A percentile compares a stretch with the other conserved stretches of the same genome.
Evolutionary conservation across 176 grass and related monocot genomes (phyloP).

Genomic region (Poa annua): DNA sequence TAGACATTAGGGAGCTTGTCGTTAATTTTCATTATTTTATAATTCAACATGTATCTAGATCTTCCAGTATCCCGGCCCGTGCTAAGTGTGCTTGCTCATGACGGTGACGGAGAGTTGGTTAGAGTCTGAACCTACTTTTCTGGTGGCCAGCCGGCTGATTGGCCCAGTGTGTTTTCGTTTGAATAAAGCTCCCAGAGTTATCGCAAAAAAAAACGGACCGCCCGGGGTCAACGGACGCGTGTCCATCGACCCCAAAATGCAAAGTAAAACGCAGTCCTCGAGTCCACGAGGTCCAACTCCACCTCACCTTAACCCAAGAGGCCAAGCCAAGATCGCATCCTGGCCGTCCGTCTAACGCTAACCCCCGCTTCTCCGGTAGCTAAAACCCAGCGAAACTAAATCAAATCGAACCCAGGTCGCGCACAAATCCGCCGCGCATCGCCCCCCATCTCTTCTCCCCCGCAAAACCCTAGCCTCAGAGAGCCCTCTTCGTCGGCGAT

Average conservation of each 20-base stretch:
- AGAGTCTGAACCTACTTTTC: too few species aligned
- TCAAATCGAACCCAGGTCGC: conserved; percentile 36
- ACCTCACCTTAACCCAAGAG: background rate
- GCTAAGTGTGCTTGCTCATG: too few species aligned
- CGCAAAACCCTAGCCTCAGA: conserved; percentile 43
- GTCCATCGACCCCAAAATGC: background rate
- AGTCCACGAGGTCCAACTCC: conserved; percentile 28
- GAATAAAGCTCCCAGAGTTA: too few species aligned
- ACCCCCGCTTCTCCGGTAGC: conserved; percentile 28
- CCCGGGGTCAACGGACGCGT: conserved; percentile 42
- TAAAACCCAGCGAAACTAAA: conserved; percentile 6
- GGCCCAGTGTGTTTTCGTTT: too few species aligned
- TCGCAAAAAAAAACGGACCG: too few species aligned
- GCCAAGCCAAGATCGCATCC: background rate
- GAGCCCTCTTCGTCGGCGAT: conserved; percentile 33
- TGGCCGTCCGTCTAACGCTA: conserved; percentile 37
- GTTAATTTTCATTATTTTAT: too few species aligned
- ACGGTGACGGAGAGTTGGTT: too few species aligned
- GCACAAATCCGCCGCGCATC: conserved; percentile 43
- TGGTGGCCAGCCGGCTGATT: too few species aligned
- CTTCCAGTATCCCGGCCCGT: too few species aligned
- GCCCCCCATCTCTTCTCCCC: background rate
- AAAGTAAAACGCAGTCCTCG: background rate
- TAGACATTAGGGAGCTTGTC: too few species aligned
- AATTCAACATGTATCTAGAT: too few species aligned